Conservation (phyloP, 129 eudicot genomes). For the Arctium lappa region DNA sequence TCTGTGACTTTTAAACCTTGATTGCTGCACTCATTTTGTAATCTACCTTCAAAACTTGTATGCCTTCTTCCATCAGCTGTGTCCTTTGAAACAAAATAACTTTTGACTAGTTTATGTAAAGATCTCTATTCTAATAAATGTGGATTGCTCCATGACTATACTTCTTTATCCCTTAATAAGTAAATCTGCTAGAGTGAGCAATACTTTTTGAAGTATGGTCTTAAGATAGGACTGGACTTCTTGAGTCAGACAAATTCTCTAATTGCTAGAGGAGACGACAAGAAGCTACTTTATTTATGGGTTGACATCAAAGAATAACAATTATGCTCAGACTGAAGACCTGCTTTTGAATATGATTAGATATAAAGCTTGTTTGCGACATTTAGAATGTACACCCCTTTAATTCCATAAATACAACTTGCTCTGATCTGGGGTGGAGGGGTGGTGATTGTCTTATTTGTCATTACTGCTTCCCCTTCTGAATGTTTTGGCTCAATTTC, state of each 20-base stretch:
- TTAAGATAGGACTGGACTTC: neutral
- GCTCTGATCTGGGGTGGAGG: neutral
- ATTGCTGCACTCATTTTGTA: neutral
- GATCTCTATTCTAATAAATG: neutral
- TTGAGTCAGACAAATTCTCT: neutral
- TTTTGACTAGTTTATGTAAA: neutral
- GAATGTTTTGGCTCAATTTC: neutral
- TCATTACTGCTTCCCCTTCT: neutral
- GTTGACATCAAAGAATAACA: neutral
- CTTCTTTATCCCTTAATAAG: neutral
- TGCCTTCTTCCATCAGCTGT: neutral
- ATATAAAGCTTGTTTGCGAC: neutral
- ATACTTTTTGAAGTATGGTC: neutral
- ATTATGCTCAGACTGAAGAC: neutral
- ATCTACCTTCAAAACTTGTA: neutral
- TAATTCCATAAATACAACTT: neutral
- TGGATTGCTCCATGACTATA: neutral
- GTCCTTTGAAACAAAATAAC: neutral
- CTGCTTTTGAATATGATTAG: neutral
- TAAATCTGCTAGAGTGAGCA: neutral
- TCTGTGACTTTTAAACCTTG: neutral
- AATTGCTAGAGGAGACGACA: neutral
- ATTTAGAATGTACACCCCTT: neutral
- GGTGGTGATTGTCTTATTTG: neutral
- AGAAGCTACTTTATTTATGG: no score